Evolutionary conservation across 1,284 basidiomycete genomes (phyloP).

Genomic region (Pseudozyma pruni): DNA sequence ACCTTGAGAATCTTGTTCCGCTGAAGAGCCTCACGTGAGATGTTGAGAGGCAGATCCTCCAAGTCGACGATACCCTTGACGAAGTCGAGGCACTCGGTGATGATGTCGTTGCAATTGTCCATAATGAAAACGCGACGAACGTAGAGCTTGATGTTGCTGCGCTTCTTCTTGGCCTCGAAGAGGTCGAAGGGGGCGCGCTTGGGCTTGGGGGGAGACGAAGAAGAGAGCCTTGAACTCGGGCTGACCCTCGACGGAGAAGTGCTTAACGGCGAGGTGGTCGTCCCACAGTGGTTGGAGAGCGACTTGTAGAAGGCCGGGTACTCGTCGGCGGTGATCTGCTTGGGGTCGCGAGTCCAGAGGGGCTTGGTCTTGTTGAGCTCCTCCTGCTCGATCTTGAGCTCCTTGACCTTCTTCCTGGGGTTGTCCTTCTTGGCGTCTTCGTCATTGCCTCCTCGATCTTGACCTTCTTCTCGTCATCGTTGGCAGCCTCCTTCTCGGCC

Average conservation of each 20-base stretch:
- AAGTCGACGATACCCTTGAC: slow-evolving; percentile 96
- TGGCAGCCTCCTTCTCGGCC: slow-evolving; percentile 71
- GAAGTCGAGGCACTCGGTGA: slow-evolving; percentile 99
- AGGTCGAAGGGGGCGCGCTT: slow-evolving; percentile 92
- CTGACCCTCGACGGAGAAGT: slow-evolving; percentile 99
- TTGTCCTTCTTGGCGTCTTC: slow-evolving; percentile 76
- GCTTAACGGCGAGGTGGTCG: slow-evolving; percentile 98
- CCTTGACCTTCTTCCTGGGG: slow-evolving; percentile 92
- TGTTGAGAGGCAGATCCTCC: slow-evolving; percentile 99
- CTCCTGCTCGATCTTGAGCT: slow-evolving; percentile 78
- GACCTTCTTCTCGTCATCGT: slow-evolving; percentile 77
- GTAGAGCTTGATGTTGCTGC: slow-evolving; percentile 99
- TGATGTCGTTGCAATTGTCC: slow-evolving; percentile 99
- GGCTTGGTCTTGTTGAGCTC: slow-evolving; percentile 99
- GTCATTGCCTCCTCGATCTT: slow-evolving; percentile 82
- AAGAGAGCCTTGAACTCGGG: slow-evolving; percentile 99
- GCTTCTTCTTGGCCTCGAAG: slow-evolving; percentile 99
- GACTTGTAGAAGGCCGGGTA: slow-evolving; percentile 99
- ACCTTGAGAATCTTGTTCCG: slow-evolving; percentile 99
- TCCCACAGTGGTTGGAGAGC: slow-evolving; percentile 99
- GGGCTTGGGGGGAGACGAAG: slow-evolving; percentile 79
- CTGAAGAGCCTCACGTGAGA: slow-evolving; percentile 99
- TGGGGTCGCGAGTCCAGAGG: slow-evolving; percentile 97
- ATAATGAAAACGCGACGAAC: slow-evolving; percentile 99
- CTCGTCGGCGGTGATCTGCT: slow-evolving; percentile 91